Evolutionary conservation across 2,329 filamentous ascomycete genomes (phyloP).

Genomic region (Trematosphaeria pertusa): DNA sequence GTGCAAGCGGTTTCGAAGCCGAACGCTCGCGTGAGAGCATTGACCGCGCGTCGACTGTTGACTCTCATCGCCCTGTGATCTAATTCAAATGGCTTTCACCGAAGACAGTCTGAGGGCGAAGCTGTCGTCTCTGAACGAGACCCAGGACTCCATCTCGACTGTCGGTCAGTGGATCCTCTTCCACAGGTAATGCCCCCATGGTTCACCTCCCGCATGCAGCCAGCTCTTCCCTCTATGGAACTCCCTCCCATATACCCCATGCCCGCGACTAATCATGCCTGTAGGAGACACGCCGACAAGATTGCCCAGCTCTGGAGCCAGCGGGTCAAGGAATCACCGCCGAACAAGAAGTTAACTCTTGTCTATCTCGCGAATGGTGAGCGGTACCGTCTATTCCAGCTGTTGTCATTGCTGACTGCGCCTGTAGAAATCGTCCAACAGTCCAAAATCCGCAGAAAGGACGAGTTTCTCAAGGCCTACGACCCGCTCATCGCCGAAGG

Average conservation of each 20-base stretch:
- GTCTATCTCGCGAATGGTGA: conserved; percentile 95
- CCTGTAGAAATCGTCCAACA: conserved; percentile 97
- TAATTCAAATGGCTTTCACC: conserved; percentile 79
- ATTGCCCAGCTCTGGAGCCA: conserved; percentile 93
- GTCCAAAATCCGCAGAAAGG: conserved; percentile 88
- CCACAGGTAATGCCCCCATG: conserved; percentile 71
- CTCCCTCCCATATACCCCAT: background rate
- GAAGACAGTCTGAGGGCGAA: conserved; percentile 96
- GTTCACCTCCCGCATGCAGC: conserved; percentile 10
- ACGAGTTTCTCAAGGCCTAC: conserved; percentile 91
- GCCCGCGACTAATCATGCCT: conserved; percentile 24
- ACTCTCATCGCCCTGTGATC: conserved; percentile 28
- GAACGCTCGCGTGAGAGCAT: conserved; percentile 31
- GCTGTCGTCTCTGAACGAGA: conserved; percentile 94
- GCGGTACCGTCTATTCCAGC: conserved; percentile 27
- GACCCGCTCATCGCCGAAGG: conserved; percentile 91
- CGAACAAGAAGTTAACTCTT: conserved; percentile 85
- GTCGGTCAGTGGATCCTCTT: conserved; percentile 99
- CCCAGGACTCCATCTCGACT: conserved; percentile 94
- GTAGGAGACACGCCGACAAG: conserved; percentile 86
- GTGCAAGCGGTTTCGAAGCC: background rate
- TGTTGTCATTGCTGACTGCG: too few species aligned
- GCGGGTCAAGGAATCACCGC: conserved; percentile 83
- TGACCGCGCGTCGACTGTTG: conserved; percentile 20
- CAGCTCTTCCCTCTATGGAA: background rate